Percentiles rank a stretch among this genome's conserved stretches.
Evolutionary conservation across 257 asterid genomes (phyloP).

Genomic region (Lavandula angustifolia): DNA sequence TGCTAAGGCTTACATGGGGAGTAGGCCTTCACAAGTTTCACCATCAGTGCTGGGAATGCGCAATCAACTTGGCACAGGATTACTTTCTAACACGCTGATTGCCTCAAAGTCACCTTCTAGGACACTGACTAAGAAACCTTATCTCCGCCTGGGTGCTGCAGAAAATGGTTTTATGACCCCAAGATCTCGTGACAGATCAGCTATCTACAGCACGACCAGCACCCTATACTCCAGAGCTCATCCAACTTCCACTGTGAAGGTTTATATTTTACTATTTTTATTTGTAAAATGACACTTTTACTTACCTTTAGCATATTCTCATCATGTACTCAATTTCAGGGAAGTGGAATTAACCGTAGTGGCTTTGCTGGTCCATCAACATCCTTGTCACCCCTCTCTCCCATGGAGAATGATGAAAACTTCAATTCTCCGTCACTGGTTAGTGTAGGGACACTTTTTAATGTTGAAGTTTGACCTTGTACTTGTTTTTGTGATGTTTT

Average conservation of each 20-base stretch:
- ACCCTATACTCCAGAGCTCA: conserved; percentile 77
- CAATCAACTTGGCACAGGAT: conserved; percentile 43
- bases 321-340: conserved; percentile 47
- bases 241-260: conserved; percentile 58
- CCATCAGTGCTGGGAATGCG: conserved; percentile 62
- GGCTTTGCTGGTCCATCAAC: conserved; percentile 47
- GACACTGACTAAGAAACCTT: conserved; percentile 38
- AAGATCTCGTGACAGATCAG: conserved; percentile 81
- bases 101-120: conserved; percentile 48
- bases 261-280: conserved; percentile 17
- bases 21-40: conserved; percentile 63
- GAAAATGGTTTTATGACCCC: conserved; percentile 68
- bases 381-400: conserved; percentile 40
- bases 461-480: conserved; percentile 12
- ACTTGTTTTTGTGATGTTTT: conserved; percentile 1
- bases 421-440: conserved; percentile 49
- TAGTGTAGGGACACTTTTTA: conserved; percentile 26
- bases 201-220: conserved; percentile 87
- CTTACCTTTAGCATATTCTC: conserved; percentile 11
- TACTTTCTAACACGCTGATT: conserved; percentile 39
- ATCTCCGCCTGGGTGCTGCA: conserved; percentile 42
- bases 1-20: conserved; percentile 95
- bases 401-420: conserved; percentile 41
- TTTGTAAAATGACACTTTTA: conserved; percentile 7
- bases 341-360: conserved; percentile 42